Evolutionary conservation across 129 eudicot genomes (phyloP).

Genomic region (Dittrichia graveolens): DNA sequence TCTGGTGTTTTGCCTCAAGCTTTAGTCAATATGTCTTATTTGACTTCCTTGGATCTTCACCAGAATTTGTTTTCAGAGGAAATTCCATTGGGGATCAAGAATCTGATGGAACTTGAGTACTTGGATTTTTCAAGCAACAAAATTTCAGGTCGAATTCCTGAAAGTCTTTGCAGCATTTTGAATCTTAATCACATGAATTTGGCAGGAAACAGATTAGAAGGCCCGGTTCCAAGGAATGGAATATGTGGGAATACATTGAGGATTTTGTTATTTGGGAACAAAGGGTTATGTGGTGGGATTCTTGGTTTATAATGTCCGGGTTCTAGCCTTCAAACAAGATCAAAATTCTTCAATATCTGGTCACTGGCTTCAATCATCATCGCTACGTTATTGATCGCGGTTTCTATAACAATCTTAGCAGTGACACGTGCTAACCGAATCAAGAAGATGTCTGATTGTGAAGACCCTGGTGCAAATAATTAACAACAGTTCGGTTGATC

Average conservation of each 20-base stretch:
- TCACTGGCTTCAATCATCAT: constrained; percentile 34
- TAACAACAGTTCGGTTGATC: constrained; percentile 51
- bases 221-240: constrained; percentile 68
- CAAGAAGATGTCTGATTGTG: constrained; percentile 40
- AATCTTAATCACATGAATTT: constrained; percentile 44
- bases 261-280: constrained; percentile 52
- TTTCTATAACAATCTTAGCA: constrained; percentile 37
- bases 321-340: constrained; percentile 38
- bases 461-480: constrained; percentile 34
- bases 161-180: constrained; percentile 45
- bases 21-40: constrained; percentile 59
- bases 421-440: constrained; percentile 41
- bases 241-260: constrained; percentile 51
- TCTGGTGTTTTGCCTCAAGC: constrained; percentile 54
- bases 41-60: constrained; percentile 66
- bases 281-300: constrained; percentile 65
- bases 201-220: constrained; percentile 53
- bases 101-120: constrained; percentile 52
- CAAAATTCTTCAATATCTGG: constrained; percentile 45
- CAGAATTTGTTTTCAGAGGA: constrained; percentile 53
- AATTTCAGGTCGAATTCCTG: constrained; percentile 60
- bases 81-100: constrained; percentile 60
- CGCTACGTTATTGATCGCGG: constrained; percentile 38
- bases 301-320: constrained; percentile 50
- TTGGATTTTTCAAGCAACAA: constrained; percentile 59